These are phyloP conservation scores for Vickermania ingenoplastis DNA, from an alignment of 208 protist genomes.

Conservation along the genomic window DNA sequence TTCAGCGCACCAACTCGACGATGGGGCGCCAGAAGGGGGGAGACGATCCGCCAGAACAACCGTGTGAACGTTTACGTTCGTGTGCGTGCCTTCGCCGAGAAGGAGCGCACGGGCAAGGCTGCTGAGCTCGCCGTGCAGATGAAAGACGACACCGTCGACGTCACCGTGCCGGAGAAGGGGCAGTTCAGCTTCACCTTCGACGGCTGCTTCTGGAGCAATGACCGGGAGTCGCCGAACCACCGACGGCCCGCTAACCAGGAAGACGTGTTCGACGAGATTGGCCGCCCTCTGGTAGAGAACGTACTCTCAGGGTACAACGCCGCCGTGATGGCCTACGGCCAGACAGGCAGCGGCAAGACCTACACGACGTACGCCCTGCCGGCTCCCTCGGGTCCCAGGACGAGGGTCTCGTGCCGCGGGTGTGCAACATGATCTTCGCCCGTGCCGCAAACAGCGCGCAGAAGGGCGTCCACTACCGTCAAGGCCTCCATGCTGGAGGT, in stretches of 20 bases:
- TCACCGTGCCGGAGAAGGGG: slow-evolving; percentile 63
- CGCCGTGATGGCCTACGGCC: slow-evolving; percentile 83
- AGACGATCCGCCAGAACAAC: slow-evolving; percentile 35
- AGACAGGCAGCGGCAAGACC: slow-evolving; percentile 84
- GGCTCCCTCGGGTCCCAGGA: slow-evolving; percentile 40
- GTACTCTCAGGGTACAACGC: slow-evolving; percentile 78
- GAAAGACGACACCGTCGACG: slow-evolving; percentile 54
- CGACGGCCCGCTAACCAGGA: slow-evolving; percentile 53
- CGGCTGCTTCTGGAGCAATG: slow-evolving; percentile 88
- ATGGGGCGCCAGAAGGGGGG: slow-evolving; percentile 27
- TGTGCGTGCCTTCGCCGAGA: slow-evolving; percentile 54
- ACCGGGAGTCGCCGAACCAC: slow-evolving; percentile 29
- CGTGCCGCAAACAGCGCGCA: slow-evolving; percentile 37
- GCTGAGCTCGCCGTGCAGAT: slow-evolving; percentile 46
- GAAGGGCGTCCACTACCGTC: slow-evolving; percentile 55
- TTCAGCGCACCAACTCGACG: background rate
- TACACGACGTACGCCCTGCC: slow-evolving; percentile 64
- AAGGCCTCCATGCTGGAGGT: slow-evolving; percentile 90
- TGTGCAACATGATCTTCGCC: slow-evolving; percentile 80
- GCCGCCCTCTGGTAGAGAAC: slow-evolving; percentile 82
- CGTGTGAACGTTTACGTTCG: slow-evolving; percentile 81
- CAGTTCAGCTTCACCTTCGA: slow-evolving; percentile 86
- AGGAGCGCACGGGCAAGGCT: slow-evolving; percentile 28
- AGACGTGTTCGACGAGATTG: slow-evolving; percentile 85
- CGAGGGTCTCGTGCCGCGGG: slow-evolving; percentile 71